These are phyloP conservation scores for Globisporangium ultimum DNA, from an alignment of 352 stramenopile species.

Conservation along the genomic window DNA sequence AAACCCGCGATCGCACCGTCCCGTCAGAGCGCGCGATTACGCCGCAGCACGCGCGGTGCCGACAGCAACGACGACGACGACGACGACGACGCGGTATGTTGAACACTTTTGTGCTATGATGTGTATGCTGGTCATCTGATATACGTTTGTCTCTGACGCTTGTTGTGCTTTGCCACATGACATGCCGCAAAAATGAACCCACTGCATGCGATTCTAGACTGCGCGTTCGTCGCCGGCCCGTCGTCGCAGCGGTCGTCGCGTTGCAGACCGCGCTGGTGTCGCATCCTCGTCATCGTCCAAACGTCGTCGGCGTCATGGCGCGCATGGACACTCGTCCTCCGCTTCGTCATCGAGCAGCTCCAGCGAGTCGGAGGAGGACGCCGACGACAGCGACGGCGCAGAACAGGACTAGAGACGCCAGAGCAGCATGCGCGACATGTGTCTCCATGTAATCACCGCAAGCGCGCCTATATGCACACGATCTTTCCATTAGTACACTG, in stretches of 20 bases:
- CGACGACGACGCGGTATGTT: slow-evolving; percentile 4
- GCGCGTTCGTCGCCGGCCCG: neutral
- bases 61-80: too few species aligned
- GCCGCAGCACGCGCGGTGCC: neutral
- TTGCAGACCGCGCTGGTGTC: slow-evolving; percentile 5
- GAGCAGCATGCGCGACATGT: neutral
- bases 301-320: neutral
- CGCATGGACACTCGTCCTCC: neutral
- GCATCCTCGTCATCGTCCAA: neutral
- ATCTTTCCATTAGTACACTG: neutral
- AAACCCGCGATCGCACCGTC: slow-evolving; percentile 1
- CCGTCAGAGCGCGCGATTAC: slow-evolving; percentile 11
- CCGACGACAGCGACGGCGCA: slow-evolving; percentile 17
- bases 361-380: slow-evolving; percentile 11
- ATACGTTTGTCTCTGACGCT: too few species aligned
- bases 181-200: slow-evolving; percentile 1
- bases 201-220: too few species aligned
- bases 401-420: slow-evolving; percentile 15
- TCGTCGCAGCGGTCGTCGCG: slow-evolving; percentile 13
- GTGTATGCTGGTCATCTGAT: too few species aligned
- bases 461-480: neutral
- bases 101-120: neutral
- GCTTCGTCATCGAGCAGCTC: neutral
- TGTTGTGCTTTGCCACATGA: too few species aligned
- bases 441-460: neutral